Evolutionary conservation across 2,329 filamentous ascomycete genomes (phyloP).

Genomic region (Ilyonectria robusta): DNA sequence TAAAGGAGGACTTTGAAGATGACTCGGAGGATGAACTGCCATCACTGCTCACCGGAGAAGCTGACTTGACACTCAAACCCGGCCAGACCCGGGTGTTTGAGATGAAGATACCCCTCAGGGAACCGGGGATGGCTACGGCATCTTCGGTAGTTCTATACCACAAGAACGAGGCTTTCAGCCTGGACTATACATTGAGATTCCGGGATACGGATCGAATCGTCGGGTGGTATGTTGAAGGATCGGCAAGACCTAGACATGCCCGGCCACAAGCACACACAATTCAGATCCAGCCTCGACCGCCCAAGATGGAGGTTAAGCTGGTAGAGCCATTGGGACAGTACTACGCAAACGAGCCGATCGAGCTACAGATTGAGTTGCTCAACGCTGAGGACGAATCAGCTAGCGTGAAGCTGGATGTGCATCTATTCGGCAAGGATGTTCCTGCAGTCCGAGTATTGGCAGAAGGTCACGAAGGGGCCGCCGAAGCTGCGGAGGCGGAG

Average conservation of each 20-base stretch:
- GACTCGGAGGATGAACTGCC: slow-evolving; percentile 49
- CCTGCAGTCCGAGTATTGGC: slow-evolving; percentile 62
- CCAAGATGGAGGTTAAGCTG: slow-evolving; percentile 86
- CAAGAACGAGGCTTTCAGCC: slow-evolving; percentile 74
- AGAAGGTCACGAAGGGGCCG: slow-evolving; percentile 51
- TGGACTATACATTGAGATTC: slow-evolving; percentile 76
- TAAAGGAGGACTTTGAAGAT: slow-evolving; percentile 51
- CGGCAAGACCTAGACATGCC: slow-evolving; percentile 61
- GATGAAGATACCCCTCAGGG: slow-evolving; percentile 80
- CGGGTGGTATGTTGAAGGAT: slow-evolving; percentile 65
- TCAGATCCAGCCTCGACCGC: slow-evolving; percentile 87
- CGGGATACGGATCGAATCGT: slow-evolving; percentile 57
- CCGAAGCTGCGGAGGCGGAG: slow-evolving; percentile 57
- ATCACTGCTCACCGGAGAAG: slow-evolving; percentile 64
- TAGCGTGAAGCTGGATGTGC: slow-evolving; percentile 77
- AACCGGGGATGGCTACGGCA: slow-evolving; percentile 83
- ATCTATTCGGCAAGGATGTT: slow-evolving; percentile 72
- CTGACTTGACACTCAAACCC: slow-evolving; percentile 76
- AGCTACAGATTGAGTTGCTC: slow-evolving; percentile 76
- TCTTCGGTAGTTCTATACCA: slow-evolving; percentile 74
- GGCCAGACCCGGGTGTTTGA: slow-evolving; percentile 79
- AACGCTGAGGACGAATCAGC: slow-evolving; percentile 90
- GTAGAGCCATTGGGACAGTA: slow-evolving; percentile 77
- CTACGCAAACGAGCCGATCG: slow-evolving; percentile 86
- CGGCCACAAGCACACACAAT: slow-evolving; percentile 69